phyloP scores from a whole-genome alignment of 192 early-diverging fungal species.

The Backusella parvicylindrica region DNA sequence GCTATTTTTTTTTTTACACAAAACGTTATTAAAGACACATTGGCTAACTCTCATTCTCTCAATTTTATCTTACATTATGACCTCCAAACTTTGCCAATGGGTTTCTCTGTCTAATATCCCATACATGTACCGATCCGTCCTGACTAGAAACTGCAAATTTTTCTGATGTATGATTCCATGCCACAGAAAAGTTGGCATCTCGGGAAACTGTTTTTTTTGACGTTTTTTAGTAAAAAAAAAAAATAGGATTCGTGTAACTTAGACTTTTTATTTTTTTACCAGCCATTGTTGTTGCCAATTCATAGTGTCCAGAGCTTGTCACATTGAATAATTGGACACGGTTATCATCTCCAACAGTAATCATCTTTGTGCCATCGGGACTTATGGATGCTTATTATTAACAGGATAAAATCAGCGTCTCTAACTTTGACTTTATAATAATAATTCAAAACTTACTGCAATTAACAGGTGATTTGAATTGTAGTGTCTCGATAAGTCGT shows the following conservation, averaged over 20 bases:
- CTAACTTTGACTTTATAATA: too few relatives aligned
- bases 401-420: neutral
- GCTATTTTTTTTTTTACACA: slow-evolving; percentile 31
- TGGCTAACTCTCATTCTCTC: neutral
- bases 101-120: slow-evolving; percentile 81
- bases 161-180: slow-evolving; percentile 91
- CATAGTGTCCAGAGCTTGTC: slow-evolving; percentile 61
- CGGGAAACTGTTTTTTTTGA: slow-evolving; percentile 46
- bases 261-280: slow-evolving; percentile 40
- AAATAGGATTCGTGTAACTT: neutral
- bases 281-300: slow-evolving; percentile 68
- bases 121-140: slow-evolving; percentile 89
- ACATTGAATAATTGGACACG: slow-evolving; percentile 85
- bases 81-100: slow-evolving; percentile 73
- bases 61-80: slow-evolving; percentile 58
- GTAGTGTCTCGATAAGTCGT: slow-evolving; percentile 68
- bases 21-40: neutral
- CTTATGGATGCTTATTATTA: slow-evolving; percentile 66
- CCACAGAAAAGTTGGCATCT: slow-evolving; percentile 91
- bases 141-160: slow-evolving; percentile 96
- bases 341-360: slow-evolving; percentile 88
- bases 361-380: slow-evolving; percentile 89
- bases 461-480: slow-evolving; percentile 88
- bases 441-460: slow-evolving; percentile 46
- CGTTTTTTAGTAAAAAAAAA: slow-evolving; percentile 1